These are phyloP conservation scores for Myriosclerotinia scirpicola DNA, from an alignment of 2,329 filamentous ascomycete species.

Conservation along the genomic window DNA sequence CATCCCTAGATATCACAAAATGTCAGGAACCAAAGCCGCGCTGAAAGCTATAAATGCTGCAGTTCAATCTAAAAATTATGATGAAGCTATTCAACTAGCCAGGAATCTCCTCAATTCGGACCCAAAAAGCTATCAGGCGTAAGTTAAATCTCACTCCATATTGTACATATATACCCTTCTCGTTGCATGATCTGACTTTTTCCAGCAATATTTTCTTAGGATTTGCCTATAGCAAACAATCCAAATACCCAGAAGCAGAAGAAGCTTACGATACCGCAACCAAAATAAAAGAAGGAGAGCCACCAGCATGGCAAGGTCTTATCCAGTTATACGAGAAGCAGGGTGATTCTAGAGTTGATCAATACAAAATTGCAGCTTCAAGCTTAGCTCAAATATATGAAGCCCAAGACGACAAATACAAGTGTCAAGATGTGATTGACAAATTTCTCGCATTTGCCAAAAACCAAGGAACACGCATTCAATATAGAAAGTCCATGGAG, in stretches of 20 bases:
- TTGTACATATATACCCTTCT: background rate
- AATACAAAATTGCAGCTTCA: slow-evolving; percentile 72
- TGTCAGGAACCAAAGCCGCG: slow-evolving; percentile 59
- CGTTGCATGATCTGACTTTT: slow-evolving; percentile 19
- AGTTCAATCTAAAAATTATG: slow-evolving; percentile 76
- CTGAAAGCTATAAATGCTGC: slow-evolving; percentile 80
- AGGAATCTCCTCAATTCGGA: slow-evolving; percentile 70
- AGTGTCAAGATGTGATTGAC: slow-evolving; percentile 68
- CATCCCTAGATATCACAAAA: slow-evolving; percentile 25
- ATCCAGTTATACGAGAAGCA: slow-evolving; percentile 83
- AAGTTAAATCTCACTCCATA: slow-evolving; percentile 40
- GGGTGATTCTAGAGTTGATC: slow-evolving; percentile 63
- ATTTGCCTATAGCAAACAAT: slow-evolving; percentile 77
- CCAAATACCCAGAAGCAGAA: slow-evolving; percentile 70
- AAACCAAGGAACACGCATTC: slow-evolving; percentile 66
- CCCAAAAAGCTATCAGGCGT: slow-evolving; percentile 79
- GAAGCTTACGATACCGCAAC: slow-evolving; percentile 73
- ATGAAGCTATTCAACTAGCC: slow-evolving; percentile 69
- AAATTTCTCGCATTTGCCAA: slow-evolving; percentile 77
- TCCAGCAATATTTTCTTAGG: slow-evolving; percentile 79
- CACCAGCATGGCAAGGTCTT: slow-evolving; percentile 89
- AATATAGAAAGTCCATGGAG: slow-evolving; percentile 75
- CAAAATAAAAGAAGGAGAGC: slow-evolving; percentile 68
- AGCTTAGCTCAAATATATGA: slow-evolving; percentile 74
- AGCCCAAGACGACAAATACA: slow-evolving; percentile 62